Conservation (phyloP, 2,329 filamentous ascomycete species). For the Botrytis byssoidea region DNA sequence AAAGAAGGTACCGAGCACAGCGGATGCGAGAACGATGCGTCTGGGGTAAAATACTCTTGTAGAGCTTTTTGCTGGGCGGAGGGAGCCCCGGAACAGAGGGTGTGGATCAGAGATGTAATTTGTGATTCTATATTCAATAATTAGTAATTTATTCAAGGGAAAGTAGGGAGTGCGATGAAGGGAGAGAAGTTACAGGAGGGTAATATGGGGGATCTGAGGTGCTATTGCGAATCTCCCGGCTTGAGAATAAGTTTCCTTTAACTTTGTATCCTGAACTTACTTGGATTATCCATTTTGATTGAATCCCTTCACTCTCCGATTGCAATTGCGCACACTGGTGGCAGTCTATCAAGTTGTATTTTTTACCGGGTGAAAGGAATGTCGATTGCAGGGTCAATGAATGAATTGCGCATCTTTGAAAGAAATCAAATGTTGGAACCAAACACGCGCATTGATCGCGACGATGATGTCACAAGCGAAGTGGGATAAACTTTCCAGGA, state of each 20-base stretch:
- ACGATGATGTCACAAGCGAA: conserved; percentile 16
- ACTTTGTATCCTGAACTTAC: conserved; percentile 34
- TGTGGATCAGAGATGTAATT: conserved; percentile 63
- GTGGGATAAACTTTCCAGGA: neutral
- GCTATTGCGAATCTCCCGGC: neutral
- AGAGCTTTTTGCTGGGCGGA: conserved; percentile 64
- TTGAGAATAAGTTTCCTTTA: neutral
- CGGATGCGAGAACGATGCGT: conserved; percentile 74
- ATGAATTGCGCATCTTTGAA: neutral
- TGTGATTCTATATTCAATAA: conserved; percentile 48
- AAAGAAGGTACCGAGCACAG: conserved; percentile 68
- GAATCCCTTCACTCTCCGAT: neutral
- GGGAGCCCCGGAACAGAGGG: conserved; percentile 65
- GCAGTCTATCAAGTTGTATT: neutral
- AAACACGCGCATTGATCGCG: neutral
- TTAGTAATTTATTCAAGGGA: neutral
- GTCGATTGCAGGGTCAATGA: neutral
- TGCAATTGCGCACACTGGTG: neutral
- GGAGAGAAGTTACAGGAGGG: neutral
- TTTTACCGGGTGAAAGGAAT: neutral
- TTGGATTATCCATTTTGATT: conserved; percentile 45
- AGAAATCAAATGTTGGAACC: neutral
- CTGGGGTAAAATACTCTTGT: conserved; percentile 68
- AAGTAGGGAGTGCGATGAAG: neutral
- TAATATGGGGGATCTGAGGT: neutral